Conservation (phyloP, 306 rosid species). For the Acacia confusa region DNA sequence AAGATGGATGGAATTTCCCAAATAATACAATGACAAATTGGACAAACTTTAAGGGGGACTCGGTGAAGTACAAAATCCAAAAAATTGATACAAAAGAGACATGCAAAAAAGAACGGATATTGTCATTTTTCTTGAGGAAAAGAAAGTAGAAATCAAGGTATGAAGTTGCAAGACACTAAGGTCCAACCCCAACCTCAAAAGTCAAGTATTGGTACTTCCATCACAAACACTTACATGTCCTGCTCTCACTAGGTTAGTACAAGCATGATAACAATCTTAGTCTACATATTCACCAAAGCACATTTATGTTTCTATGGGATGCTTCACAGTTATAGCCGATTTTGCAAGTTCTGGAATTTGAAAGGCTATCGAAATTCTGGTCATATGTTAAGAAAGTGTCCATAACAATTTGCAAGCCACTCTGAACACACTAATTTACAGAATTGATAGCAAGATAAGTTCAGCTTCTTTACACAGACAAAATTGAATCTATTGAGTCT, state of each 20-base stretch:
- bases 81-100: slow-evolving; percentile 21
- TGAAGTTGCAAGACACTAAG: not conserved
- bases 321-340: not conserved
- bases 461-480: slow-evolving; percentile 16
- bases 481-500: slow-evolving; percentile 16
- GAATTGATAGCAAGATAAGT: not conserved
- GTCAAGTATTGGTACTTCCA: not conserved
- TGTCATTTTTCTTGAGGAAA: not conserved
- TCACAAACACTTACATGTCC: not conserved
- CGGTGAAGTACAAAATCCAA: not conserved
- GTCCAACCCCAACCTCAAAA: not conserved
- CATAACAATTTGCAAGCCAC: slow-evolving; percentile 16
- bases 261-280: not conserved
- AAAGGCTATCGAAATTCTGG: not conserved
- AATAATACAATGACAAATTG: slow-evolving; percentile 8
- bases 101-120: not conserved
- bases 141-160: not conserved
- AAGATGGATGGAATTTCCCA: not conserved
- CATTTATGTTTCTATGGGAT: not conserved
- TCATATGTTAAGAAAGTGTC: slow-evolving; percentile 7
- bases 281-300: not conserved
- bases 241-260: not conserved
- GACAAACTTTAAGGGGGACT: not conserved
- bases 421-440: not conserved
- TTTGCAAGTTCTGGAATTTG: not conserved